Conservation (phyloP, 1,139 yeast species). For the Suhomyces coccinellae region DNA sequence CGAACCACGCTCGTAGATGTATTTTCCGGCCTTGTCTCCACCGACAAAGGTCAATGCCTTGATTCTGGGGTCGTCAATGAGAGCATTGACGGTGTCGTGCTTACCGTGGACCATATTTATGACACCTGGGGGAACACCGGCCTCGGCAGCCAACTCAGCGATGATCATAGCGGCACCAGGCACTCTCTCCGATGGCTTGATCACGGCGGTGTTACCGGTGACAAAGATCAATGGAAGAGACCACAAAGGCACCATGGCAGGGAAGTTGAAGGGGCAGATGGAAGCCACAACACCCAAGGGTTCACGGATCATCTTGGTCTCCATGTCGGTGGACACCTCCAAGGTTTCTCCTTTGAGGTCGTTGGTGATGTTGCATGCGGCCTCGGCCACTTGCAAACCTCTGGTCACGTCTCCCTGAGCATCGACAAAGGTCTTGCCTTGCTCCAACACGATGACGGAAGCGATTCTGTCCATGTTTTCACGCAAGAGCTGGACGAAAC, state of each 20-base stretch:
- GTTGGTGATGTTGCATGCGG: slow-evolving; percentile 59
- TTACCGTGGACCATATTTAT: slow-evolving; percentile 75
- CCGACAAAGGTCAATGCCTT: slow-evolving; percentile 81
- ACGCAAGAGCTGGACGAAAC: slow-evolving; percentile 65
- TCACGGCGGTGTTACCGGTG: slow-evolving; percentile 74
- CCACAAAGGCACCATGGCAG: slow-evolving; percentile 88
- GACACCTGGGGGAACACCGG: slow-evolving; percentile 80
- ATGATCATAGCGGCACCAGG: slow-evolving; percentile 81
- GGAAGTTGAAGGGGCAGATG: slow-evolving; percentile 77
- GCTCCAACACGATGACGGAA: slow-evolving; percentile 70
- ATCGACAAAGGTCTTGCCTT: slow-evolving; percentile 77
- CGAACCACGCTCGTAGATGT: slow-evolving; percentile 66
- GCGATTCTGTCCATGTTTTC: slow-evolving; percentile 74
- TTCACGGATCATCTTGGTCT: slow-evolving; percentile 72
- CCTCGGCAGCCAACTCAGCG: slow-evolving; percentile 72
- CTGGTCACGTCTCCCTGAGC: slow-evolving; percentile 80
- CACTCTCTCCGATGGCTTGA: slow-evolving; percentile 77
- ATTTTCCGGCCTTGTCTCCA: slow-evolving; percentile 74
- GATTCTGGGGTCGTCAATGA: slow-evolving; percentile 73
- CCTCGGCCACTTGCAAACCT: slow-evolving; percentile 82
- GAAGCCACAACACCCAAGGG: slow-evolving; percentile 68
- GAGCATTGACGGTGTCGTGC: slow-evolving; percentile 72
- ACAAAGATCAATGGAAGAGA: slow-evolving; percentile 73
- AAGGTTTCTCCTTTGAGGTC: slow-evolving; percentile 66
- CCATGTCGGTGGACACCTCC: slow-evolving; percentile 77